Base-by-base conservation (phyloP, 2,329 filamentous ascomycete species). In the Fusarium graminum region DNA sequence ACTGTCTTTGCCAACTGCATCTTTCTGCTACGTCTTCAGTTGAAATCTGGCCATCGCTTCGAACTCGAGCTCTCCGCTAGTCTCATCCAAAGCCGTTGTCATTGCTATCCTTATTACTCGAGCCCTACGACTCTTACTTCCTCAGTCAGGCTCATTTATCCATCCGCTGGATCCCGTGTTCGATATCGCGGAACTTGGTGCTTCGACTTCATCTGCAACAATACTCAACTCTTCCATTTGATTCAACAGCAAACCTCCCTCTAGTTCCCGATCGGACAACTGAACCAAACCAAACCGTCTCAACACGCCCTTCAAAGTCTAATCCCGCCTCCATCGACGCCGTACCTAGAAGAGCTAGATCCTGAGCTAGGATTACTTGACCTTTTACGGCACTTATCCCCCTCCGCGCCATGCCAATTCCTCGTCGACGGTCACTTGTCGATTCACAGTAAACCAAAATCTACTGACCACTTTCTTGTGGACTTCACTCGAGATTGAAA, bases 331-430 rank as follows among this genome's bases (percentile, higher is more conserved):
- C 60, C 59, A 55, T 63, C 58, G 49, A 60, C 66, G 64, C 69
- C 59, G 62, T 59, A 52, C 58, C 67, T 19, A 70, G 67, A 68
- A 55, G 55, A 67, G 65, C 61, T 65, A 70, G 61, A 42, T 54
- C 56, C 39, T 47, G 67, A 53, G 62, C 65, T 51, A 58, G 66
- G 54, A 36, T 59, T 63, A 53, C 40, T 59, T 63, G 46, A 67
- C 47, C 65, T 52, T 52, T 53, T 55, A 57, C 62, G 50, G 44
- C 59, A 68, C 52, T 52, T 68, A 38, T 42, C 43, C 50, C 44
- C 46, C 57, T 65, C 52, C 56, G 63, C 67, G 65, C 69, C 62
- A 72, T 72, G 69, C 68, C 55, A 53, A 62, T 71, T 57, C 52
- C 49, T 38, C 45, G 55, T 59, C 53, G 46, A 19, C 39, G 39